A percentile compares a stretch with the other conserved stretches of the same genome.
Conservation (phyloP, 2,329 filamentous ascomycete genomes). For the Ploettnerulaceae sp. region DNA sequence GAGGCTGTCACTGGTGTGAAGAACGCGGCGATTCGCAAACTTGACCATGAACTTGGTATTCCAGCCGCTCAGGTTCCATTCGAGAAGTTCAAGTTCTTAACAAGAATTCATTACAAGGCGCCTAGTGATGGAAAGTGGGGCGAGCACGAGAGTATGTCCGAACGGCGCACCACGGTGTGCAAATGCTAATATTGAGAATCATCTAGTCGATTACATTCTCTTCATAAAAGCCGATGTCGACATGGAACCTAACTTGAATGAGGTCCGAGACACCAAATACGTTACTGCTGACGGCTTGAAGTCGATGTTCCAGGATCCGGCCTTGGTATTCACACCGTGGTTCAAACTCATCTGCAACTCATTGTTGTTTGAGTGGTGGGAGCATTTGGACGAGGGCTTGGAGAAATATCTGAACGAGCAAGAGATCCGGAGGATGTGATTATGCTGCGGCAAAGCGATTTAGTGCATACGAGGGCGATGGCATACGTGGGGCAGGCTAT, state of each 20-base stretch:
- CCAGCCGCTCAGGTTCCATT: constrained; percentile 82
- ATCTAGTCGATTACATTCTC: constrained; percentile 92
- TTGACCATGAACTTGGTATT: constrained; percentile 93
- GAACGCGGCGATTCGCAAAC: constrained; percentile 85
- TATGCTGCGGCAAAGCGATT: constrained; percentile 2
- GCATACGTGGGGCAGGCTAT: neutral
- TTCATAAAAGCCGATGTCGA: constrained; percentile 96
- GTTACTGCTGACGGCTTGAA: constrained; percentile 79
- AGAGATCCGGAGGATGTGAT: constrained; percentile 77
- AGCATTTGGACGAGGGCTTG: constrained; percentile 72
- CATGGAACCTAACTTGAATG: constrained; percentile 76
- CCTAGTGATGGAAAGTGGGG: constrained; percentile 98
- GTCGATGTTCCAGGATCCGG: constrained; percentile 75
- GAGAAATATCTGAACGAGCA: constrained; percentile 83
- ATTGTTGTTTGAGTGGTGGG: constrained; percentile 98
- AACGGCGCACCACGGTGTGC: neutral
- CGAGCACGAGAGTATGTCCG: constrained; percentile 84
- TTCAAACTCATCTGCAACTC: constrained; percentile 98
- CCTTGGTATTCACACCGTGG: constrained; percentile 90
- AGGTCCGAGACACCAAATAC: constrained; percentile 80
- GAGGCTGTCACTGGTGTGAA: constrained; percentile 83
- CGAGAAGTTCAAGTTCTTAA: constrained; percentile 89
- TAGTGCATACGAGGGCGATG: constrained; percentile 6
- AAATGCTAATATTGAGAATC: constrained; percentile 12
- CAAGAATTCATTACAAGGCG: constrained; percentile 96